Evolutionary conservation across 495 filamentous ascomycete genomes (phyloP), one percentile per base, ranked within the genome.

Genomic region (Penicillium lividum): DNA sequence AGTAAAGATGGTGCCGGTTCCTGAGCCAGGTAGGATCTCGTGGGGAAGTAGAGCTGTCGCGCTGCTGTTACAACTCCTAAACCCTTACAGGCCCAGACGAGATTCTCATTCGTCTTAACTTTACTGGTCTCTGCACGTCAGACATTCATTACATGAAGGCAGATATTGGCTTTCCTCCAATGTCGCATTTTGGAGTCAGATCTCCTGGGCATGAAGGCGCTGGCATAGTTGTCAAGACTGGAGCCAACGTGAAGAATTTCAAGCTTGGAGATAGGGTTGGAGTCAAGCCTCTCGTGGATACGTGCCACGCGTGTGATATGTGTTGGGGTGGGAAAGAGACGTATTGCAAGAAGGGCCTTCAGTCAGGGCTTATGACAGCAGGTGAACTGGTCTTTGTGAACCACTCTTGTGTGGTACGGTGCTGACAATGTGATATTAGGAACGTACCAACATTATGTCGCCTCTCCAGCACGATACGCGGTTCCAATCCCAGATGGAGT

Each of bases 391-490:
- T 31, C 8, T 6, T 7, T 7, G 31, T 33, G 31, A 10, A 10
- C 31, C 7, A 7, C 31, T 33, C 10, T 4, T 33, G 22, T 22
- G 22, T 22, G 22, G 2, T 22, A 22, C 22, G 2, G 8, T 10
- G 11, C 28, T 27, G 22, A 15, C 5, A 10, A 30, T 2, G 30
- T 30, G 15, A 13, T 36, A 18, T 4, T 36, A 68, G 86, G 86
- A 0, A 89, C 85, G 0, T 90, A 89, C 64, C 85, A 87, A 68
- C 83, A 89, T 67, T 90, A 88, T 56, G 79, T 83, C n/a, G 66
- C 86, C 18, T 80, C 79, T 0, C 81, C 84, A 7, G 84, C 84
- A 0, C 80, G 80, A 50, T 85, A 88, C 59, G 84, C 87, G 3
- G 86, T 86, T 0, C 85, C 83, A 3, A 86, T 89, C 59, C 86